A percentile compares a stretch with the other conserved stretches of the same genome.
Conservation (phyloP, 2,329 filamentous ascomycete species). For the Microdochium trichocladiopsis region DNA sequence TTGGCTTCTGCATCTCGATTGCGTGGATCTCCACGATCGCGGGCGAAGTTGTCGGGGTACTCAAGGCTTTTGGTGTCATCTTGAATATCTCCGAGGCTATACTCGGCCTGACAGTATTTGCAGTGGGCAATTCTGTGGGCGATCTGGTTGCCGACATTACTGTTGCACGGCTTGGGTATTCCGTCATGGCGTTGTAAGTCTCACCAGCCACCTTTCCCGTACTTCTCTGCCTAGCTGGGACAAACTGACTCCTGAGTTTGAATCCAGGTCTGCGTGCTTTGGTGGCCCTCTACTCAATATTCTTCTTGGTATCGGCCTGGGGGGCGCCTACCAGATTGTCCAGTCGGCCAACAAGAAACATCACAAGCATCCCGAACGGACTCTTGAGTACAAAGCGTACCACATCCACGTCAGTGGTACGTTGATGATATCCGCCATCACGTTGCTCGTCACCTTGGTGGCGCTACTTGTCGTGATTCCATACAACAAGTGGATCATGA, state of each 20-base stretch:
- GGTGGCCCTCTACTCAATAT: conserved; percentile 99
- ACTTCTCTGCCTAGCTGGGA: neutral
- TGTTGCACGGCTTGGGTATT: conserved; percentile 85
- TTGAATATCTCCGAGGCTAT: conserved; percentile 92
- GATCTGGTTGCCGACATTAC: conserved; percentile 94
- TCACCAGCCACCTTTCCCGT: neutral
- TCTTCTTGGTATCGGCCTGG: conserved; percentile 85
- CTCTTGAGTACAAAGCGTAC: conserved; percentile 67
- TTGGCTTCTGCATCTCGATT: conserved; percentile 86
- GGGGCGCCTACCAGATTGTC: conserved; percentile 82
- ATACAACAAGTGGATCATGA: conserved; percentile 80
- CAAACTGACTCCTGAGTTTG: neutral
- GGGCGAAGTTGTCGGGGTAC: conserved; percentile 87
- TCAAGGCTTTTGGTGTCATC: conserved; percentile 90
- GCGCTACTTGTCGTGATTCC: conserved; percentile 76
- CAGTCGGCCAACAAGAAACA: conserved; percentile 59
- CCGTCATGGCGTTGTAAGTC: conserved; percentile 80
- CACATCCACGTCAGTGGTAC: conserved; percentile 78
- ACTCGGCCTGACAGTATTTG: conserved; percentile 90
- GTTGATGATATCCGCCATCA: conserved; percentile 77
- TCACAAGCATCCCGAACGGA: conserved; percentile 57
- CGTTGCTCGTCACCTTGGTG: conserved; percentile 72
- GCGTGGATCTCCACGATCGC: conserved; percentile 96
- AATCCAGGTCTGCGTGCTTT: conserved; percentile 72
- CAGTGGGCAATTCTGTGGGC: conserved; percentile 89